Evolutionary conservation across 164 flowering plant species (phyloP).

Genomic region (Taxillus chinensis): DNA sequence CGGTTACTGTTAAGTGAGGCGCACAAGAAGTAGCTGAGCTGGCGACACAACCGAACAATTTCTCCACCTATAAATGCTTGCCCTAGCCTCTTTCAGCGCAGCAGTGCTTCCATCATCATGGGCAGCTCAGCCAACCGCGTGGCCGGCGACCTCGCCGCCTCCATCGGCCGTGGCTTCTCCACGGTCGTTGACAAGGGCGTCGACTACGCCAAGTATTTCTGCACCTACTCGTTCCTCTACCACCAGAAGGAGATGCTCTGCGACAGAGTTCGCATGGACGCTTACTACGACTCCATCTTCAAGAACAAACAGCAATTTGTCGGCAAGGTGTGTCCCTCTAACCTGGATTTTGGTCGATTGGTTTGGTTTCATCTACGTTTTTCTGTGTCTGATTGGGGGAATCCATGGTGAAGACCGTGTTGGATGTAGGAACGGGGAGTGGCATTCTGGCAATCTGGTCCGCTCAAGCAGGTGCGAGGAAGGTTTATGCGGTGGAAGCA

Average conservation of each 20-base stretch:
- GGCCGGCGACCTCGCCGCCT: constrained; percentile 16
- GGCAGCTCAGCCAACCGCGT: constrained; percentile 36
- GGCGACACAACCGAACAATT: too few species aligned
- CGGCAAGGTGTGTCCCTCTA: constrained; percentile 49
- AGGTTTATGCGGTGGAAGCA: constrained; percentile 98
- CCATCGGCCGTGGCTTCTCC: constrained; percentile 10
- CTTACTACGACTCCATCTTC: constrained; percentile 74
- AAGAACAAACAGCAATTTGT: constrained; percentile 66
- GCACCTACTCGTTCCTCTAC: constrained; percentile 86
- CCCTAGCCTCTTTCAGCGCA: too few species aligned
- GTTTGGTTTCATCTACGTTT: constrained; percentile 9
- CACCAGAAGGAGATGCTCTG: constrained; percentile 99
- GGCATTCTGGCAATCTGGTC: constrained; percentile 99
- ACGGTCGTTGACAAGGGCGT: constrained; percentile 71
- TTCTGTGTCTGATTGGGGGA: constrained; percentile 9
- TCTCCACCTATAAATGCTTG: too few species aligned
- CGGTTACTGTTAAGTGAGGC: too few species aligned
- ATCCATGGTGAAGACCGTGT: constrained; percentile 46
- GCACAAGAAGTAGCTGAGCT: too few species aligned
- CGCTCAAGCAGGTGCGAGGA: constrained; percentile 94
- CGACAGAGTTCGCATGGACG: constrained; percentile 94
- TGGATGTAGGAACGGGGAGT: constrained; percentile 99
- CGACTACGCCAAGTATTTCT: constrained; percentile 92
- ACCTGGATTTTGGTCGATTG: background rate
- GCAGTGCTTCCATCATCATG: constrained; percentile 14